Percentiles rank a stretch among this genome's conserved stretches.
Conservation (phyloP, 2,329 filamentous ascomycete genomes). For the Trichoderma polysporum region DNA sequence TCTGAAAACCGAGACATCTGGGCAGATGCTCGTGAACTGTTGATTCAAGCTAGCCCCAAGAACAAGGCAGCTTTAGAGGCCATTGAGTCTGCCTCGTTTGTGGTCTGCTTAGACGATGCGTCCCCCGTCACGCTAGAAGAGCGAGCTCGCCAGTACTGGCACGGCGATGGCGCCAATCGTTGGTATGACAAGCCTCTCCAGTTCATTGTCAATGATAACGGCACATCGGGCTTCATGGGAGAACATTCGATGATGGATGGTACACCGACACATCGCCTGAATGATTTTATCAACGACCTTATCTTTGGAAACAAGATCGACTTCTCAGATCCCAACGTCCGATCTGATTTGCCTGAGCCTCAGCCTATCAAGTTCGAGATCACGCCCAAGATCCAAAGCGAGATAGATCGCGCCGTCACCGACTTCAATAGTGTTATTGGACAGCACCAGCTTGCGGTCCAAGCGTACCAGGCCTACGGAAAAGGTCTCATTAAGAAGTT, state of each 20-base stretch:
- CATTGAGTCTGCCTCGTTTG: conserved; percentile 85
- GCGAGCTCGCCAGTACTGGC: conserved; percentile 95
- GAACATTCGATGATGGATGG: conserved; percentile 99
- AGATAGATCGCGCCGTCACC: conserved; percentile 73
- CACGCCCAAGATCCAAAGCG: conserved; percentile 68
- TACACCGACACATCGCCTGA: conserved; percentile 93
- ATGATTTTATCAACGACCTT: conserved; percentile 87
- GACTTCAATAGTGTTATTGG: conserved; percentile 82
- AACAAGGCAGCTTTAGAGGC: conserved; percentile 77
- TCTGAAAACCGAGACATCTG: conserved; percentile 92
- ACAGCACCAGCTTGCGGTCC: conserved; percentile 86
- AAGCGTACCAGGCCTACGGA: conserved; percentile 95
- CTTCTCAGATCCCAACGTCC: conserved; percentile 73
- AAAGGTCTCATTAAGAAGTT: conserved; percentile 99
- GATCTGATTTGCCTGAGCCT: conserved; percentile 82
- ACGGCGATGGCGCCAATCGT: conserved; percentile 90
- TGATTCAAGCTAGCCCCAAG: conserved; percentile 72
- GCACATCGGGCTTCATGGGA: conserved; percentile 94
- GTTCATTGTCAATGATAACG: conserved; percentile 98
- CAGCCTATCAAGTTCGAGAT: conserved; percentile 75
- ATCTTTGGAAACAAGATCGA: conserved; percentile 96
- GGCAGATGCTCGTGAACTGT: conserved; percentile 75
- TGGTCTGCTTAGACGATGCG: conserved; percentile 91
- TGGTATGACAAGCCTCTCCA: conserved; percentile 99
- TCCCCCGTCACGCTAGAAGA: conserved; percentile 91